Base-by-base conservation (phyloP, 2,329 filamentous ascomycete genomes). In the Fusarium dimerum region DNA sequence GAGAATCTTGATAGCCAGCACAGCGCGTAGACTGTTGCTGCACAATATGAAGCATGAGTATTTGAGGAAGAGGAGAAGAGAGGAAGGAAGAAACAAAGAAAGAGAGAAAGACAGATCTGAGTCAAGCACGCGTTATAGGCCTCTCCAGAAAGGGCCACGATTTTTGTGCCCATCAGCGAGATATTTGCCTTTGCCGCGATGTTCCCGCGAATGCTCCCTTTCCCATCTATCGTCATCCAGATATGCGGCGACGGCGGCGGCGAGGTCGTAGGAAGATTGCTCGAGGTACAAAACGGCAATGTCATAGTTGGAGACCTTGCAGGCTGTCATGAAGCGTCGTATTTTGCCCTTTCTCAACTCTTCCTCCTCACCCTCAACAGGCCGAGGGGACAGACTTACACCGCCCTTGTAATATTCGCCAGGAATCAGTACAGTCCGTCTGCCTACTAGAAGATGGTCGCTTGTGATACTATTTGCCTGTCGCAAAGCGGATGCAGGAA, bases 141-240 rank as follows among this genome's bases (percentile, higher is more conserved):
- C 63, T 56, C 66, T 69, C 62, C 71, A 71, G 40, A 71, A 71
- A 5, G 62, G 61, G 15, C 67, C 57, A 32, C 62, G 61, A 40
- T 65, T 69, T 52, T 70, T 67, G 44, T 63, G 60, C 52, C 66
- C 73, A 5, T 62, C 63, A 3, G 44, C 55, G 63, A 15, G 32
- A 36, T 68, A 53, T 29, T 55, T 51, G 7, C 53, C 61, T 61
- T 62, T 57, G 16, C 59, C 56, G 12, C 45, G 48, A 29, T 39
- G 40, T 6, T 59, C 60, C 32, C 54, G 54, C 9, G 87, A 86
- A 64, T 93, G 82, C 12, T 82, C 79, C 60, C 77, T 80, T 72
- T 91, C 90, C 90, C 89, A 93, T 48, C 76, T 77, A 68, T 92
- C 89, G 57, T 94, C 90, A 4, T 83, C 87, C 57, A 82, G 77